A percentile compares a stretch with the other conserved stretches of the same genome.
Evolutionary conservation across 805 yeast species (phyloP).

Genomic region (Debaryomyces hansenii): DNA sequence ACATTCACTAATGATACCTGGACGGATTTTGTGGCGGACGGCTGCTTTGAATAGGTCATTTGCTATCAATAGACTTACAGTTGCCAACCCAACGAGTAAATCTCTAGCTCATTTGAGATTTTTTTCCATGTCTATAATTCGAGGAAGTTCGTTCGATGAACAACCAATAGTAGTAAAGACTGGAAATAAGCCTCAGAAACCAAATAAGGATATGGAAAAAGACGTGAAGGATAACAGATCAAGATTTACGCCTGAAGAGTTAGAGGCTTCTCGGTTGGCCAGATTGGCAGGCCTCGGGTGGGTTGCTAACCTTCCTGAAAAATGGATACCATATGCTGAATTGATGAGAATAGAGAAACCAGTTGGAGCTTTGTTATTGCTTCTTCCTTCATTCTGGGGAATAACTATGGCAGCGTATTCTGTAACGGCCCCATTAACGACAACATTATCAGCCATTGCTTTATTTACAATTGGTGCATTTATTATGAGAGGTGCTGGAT

Average conservation of each 20-base stretch:
- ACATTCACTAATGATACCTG: too few species aligned
- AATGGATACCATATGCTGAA: slow-evolving; percentile 87
- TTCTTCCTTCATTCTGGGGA: slow-evolving; percentile 90
- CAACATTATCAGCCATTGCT: slow-evolving; percentile 60
- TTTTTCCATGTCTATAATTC: too few species aligned
- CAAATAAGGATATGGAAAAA: background rate
- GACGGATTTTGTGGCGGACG: too few species aligned
- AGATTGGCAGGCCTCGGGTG: slow-evolving; percentile 45
- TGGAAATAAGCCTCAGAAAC: background rate
- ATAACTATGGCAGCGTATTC: slow-evolving; percentile 84
- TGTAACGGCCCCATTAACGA: slow-evolving; percentile 64
- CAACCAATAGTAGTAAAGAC: too few species aligned
- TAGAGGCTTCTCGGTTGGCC: slow-evolving; percentile 51
- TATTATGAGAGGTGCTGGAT: slow-evolving; percentile 97
- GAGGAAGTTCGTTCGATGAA: too few species aligned
- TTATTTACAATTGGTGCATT: slow-evolving; percentile 83
- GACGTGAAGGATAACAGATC: background rate
- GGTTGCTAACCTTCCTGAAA: slow-evolving; percentile 64
- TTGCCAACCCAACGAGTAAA: too few species aligned
- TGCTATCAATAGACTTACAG: too few species aligned
- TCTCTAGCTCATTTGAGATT: too few species aligned
- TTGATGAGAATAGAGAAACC: slow-evolving; percentile 92
- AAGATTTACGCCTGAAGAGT: slow-evolving; percentile 39
- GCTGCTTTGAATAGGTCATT: too few species aligned
- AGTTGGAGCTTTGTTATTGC: slow-evolving; percentile 85